Evolutionary conservation across 768 basidiomycete genomes (phyloP).

Genomic region (Hemileccinum rubropunctum): DNA sequence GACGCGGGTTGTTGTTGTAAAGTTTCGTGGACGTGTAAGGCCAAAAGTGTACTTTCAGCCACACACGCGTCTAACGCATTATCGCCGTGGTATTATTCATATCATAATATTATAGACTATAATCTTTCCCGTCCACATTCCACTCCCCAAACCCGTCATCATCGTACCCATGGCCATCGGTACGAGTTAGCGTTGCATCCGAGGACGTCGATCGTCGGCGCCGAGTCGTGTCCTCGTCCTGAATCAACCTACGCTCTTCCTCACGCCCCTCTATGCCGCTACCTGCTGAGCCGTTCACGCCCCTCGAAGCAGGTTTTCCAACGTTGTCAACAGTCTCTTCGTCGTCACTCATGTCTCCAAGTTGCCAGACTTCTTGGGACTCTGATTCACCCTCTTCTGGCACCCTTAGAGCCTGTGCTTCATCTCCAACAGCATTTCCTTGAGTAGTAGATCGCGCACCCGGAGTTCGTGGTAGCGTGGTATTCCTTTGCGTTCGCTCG

Average conservation of each 20-base stretch:
- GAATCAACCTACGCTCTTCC: constrained; percentile 46
- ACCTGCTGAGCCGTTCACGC: constrained; percentile 13
- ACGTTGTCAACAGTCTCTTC: constrained; percentile 50
- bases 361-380: constrained; percentile 54
- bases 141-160: constrained; percentile 38
- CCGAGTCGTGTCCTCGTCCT: constrained; percentile 32
- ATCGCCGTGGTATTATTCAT: background rate
- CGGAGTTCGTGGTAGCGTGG: constrained; percentile 24
- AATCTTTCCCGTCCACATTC: constrained; percentile 15
- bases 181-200: constrained; percentile 33
- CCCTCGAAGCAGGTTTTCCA: constrained; percentile 20
- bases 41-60: constrained; percentile 7
- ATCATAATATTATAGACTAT: constrained; percentile 5
- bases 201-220: constrained; percentile 36
- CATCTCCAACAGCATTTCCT: constrained; percentile 28
- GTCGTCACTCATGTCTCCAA: constrained; percentile 71
- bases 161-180: constrained; percentile 11
- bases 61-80: constrained; percentile 14
- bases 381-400: constrained; percentile 38
- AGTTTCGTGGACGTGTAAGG: background rate
- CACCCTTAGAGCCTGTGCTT: constrained; percentile 35
- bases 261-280: constrained; percentile 28
- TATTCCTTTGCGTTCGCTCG: constrained; percentile 40
- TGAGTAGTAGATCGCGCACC: constrained; percentile 26
- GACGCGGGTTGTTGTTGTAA: background rate